Base-by-base conservation (phyloP, 2,329 filamentous ascomycete species). In the Cordyceps cateniannulata region DNA sequence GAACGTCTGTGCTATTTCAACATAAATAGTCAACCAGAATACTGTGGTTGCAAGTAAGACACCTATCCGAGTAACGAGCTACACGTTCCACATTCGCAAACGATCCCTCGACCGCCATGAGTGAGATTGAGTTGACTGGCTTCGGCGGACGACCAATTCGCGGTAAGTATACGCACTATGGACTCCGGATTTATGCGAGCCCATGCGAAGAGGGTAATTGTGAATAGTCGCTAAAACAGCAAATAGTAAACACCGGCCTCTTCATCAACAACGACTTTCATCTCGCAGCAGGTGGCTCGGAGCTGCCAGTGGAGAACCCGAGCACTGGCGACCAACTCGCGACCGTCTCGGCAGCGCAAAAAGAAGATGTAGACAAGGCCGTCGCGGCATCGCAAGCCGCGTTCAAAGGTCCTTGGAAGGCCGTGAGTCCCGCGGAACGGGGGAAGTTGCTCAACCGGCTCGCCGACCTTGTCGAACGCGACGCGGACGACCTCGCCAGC, bases 251-350 rank as follows among this genome's bases (percentile, higher is more conserved):
- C 14, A 40, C 25, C 27, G 47, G 47, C 32, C 61, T 62, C 42
- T 64, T 63, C n/a, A 65, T 65, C 25, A 60, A 61, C 35, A 62
- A 62, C 18, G 56, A 63, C 27, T 65, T 58, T 38, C 52, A 64
- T 20, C 55, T 61, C 14, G 51, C 61, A 22, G 62, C 44, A 18
- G 40, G 49, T 25, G 61, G 62, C 40, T 59, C 60, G 47, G 27
- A 35, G 49, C 49, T 51, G 6, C 20, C 35, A n/a, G 49, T 51
- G 0, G 49, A 51, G 49, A 69, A 69, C 62, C 68, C 68, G 16
- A 58, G 65, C 7, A 68, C 67, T 7, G 66, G 66, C n/a, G 57
- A 66, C 50, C 62, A 63, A 53, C 59, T 66, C 29, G 63, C 63
- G 7, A 59, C 64, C n/a, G 63, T 65, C 18, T 51, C 54, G 47